These are phyloP conservation scores for Camellia oleifera DNA, from an alignment of 179 eudicot genomes.

Conservation along the genomic window DNA sequence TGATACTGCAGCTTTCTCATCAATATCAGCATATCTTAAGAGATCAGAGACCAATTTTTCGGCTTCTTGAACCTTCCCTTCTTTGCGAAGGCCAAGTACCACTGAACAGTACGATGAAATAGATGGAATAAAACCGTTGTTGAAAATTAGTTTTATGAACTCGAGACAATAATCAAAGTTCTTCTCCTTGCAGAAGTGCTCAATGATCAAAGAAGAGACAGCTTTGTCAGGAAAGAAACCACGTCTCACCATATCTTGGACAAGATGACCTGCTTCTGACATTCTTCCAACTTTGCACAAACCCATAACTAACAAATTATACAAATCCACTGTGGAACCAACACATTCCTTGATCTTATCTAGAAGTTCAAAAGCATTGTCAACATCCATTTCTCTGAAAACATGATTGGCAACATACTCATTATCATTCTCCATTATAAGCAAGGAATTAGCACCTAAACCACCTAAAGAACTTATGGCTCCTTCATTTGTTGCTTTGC, in stretches of 20 bases:
- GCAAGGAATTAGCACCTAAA: background rate
- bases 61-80: constrained; percentile 26
- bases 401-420: background rate
- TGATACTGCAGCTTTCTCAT: constrained; percentile 21
- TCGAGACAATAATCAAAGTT: constrained; percentile 16
- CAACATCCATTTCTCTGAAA: constrained; percentile 16
- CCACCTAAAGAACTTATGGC: constrained; percentile 3
- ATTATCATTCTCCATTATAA: background rate
- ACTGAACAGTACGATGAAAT: constrained; percentile 15
- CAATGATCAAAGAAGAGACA: constrained; percentile 19
- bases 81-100: constrained; percentile 22
- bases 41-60: constrained; percentile 20
- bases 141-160: constrained; percentile 16
- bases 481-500: background rate
- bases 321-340: constrained; percentile 5
- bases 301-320: constrained; percentile 19
- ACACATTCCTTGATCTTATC: constrained; percentile 11
- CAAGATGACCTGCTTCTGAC: constrained; percentile 18
- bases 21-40: constrained; percentile 20
- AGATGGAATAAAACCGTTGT: constrained; percentile 16
- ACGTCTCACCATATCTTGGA: constrained; percentile 20
- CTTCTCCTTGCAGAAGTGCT: constrained; percentile 13
- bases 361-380: constrained; percentile 14
- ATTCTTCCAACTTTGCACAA: constrained; percentile 26
- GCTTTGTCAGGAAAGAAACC: constrained; percentile 21